Evolutionary conservation across 345 rosid species (phyloP).

Genomic region (rapeseed (Brassica napus)): DNA sequence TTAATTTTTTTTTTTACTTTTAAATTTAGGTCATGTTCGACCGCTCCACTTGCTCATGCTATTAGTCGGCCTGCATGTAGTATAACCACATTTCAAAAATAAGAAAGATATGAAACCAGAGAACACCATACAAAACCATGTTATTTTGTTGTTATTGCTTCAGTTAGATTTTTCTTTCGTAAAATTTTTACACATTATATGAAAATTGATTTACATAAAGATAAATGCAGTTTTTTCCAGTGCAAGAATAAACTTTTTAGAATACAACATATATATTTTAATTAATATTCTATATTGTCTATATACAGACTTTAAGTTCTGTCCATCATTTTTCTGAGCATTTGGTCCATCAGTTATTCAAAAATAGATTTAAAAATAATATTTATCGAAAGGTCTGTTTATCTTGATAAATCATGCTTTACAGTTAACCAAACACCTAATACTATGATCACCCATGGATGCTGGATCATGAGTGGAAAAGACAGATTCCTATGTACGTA

Average conservation of each 20-base stretch:
- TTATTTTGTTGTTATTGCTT: neutral
- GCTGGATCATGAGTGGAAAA: neutral
- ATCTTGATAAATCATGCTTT: conserved; percentile 10
- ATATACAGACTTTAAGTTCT: neutral
- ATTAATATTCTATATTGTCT: neutral
- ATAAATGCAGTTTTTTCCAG: neutral
- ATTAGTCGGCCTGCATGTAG: neutral
- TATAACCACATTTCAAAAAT: neutral
- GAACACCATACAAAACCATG: neutral
- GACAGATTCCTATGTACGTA: neutral
- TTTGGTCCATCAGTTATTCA: neutral
- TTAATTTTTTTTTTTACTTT: too few relatives aligned
- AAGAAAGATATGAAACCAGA: neutral
- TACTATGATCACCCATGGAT: neutral
- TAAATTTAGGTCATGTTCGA: too few relatives aligned
- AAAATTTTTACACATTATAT: neutral
- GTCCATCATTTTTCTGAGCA: neutral
- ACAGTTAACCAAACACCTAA: neutral
- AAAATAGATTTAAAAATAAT: neutral
- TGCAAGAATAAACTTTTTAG: neutral
- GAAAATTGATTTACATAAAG: neutral
- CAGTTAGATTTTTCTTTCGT: neutral
- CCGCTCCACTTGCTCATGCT: too few relatives aligned
- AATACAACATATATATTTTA: neutral
- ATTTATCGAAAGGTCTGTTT: neutral